These are phyloP conservation scores for Taiozyma sp. DNA, from an alignment of 1,139 yeast species.

Conservation along the genomic window DNA sequence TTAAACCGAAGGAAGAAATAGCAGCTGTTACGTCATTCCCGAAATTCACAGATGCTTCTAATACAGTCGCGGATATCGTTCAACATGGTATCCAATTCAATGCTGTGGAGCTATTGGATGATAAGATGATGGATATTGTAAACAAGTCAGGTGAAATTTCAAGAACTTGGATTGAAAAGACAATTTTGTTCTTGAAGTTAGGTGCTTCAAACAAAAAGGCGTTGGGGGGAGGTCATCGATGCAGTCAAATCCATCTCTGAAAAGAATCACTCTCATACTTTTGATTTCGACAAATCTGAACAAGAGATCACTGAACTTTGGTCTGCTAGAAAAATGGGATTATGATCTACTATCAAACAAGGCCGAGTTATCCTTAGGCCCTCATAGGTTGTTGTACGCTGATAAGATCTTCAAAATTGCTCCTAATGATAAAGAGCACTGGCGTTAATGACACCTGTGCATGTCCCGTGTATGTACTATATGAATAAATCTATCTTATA, in stretches of 20 bases:
- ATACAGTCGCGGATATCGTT: constrained; percentile 56
- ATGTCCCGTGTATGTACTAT: too few species aligned
- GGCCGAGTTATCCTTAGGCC: constrained; percentile 73
- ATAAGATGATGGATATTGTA: constrained; percentile 66
- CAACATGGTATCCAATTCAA: constrained; percentile 60
- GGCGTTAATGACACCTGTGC: neutral
- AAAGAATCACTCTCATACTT: constrained; percentile 41
- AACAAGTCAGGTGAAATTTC: constrained; percentile 58
- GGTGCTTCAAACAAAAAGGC: constrained; percentile 57
- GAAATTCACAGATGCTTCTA: constrained; percentile 57
- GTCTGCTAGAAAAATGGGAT: constrained; percentile 85
- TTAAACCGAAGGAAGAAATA: constrained; percentile 55
- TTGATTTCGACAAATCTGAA: constrained; percentile 58
- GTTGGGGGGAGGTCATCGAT: constrained; percentile 49
- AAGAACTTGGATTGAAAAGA: constrained; percentile 66
- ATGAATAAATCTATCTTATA: too few species aligned
- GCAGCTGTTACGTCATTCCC: constrained; percentile 69
- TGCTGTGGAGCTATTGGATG: constrained; percentile 68
- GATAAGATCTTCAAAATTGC: constrained; percentile 69
- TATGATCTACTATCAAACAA: constrained; percentile 80
- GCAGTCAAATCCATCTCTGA: constrained; percentile 52
- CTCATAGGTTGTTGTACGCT: constrained; percentile 68
- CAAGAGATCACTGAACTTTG: constrained; percentile 72
- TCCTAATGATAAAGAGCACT: constrained; percentile 41
- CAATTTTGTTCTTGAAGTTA: constrained; percentile 74